A percentile compares a stretch with the other conserved stretches of the same genome.
phyloP scores from a whole-genome alignment of 768 basidiomycete genomes.

The Trametes coccinea region DNA sequence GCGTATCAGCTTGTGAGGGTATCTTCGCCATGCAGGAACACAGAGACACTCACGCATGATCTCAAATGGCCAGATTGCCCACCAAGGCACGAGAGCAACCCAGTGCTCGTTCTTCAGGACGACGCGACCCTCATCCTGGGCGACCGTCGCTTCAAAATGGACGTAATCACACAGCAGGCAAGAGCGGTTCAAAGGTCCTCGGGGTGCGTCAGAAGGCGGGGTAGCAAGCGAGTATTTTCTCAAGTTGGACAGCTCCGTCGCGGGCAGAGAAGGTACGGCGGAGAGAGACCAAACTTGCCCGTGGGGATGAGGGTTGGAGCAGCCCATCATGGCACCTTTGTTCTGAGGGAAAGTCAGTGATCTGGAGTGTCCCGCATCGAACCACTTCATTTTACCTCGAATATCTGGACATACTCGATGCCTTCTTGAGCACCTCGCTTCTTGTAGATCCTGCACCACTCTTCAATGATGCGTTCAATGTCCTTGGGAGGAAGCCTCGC shows the following conservation, averaged over 20 bases:
- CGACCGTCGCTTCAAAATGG: constrained; percentile 54
- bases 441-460: constrained; percentile 71
- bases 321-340: constrained; percentile 94
- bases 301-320: constrained; percentile 92
- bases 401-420: constrained; percentile 83
- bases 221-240: constrained; percentile 45
- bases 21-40: not conserved
- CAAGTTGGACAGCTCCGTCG: constrained; percentile 63
- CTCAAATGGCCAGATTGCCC: constrained; percentile 95
- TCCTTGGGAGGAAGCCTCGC: constrained; percentile 60
- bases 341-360: constrained; percentile 19
- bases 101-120: constrained; percentile 75
- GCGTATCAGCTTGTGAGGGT: not conserved
- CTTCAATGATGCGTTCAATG: constrained; percentile 63
- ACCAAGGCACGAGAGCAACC: constrained; percentile 89
- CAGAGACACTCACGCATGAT: constrained; percentile 52
- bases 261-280: constrained; percentile 66
- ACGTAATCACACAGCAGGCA: constrained; percentile 84
- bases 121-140: constrained; percentile 54
- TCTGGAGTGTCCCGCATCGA: not conserved
- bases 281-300: constrained; percentile 88
- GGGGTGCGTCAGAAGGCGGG: constrained; percentile 46
- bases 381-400: constrained; percentile 58
- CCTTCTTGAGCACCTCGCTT: constrained; percentile 61
- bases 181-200: constrained; percentile 54